These are phyloP conservation scores for Fragaria ananassa DNA, from an alignment of 306 rosid species.

Conservation along the genomic window DNA sequence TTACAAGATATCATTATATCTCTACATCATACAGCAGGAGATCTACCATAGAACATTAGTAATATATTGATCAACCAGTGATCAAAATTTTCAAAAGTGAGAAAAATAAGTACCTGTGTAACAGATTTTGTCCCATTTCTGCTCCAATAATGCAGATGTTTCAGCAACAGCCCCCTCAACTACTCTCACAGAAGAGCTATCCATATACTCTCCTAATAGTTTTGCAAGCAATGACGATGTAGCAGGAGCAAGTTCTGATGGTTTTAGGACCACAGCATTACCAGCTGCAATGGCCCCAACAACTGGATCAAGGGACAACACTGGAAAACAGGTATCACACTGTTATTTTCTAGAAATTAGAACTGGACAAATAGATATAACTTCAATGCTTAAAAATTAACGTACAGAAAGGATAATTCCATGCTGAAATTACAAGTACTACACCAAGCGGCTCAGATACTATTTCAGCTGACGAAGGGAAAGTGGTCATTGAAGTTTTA, in stretches of 20 bases:
- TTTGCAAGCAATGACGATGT: conserved; percentile 79
- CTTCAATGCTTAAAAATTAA: conserved; percentile 17
- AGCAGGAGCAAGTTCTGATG: conserved; percentile 91
- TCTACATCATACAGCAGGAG: neutral
- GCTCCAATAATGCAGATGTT: conserved; percentile 81
- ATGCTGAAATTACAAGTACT: conserved; percentile 75
- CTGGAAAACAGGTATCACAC: conserved; percentile 42
- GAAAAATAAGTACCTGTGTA: conserved; percentile 69
- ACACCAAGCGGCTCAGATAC: conserved; percentile 94
- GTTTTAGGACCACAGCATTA: conserved; percentile 90
- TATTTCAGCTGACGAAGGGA: conserved; percentile 94
- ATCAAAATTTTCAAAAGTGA: conserved; percentile 14
- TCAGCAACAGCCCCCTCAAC: conserved; percentile 87
- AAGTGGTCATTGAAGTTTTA: conserved; percentile 62
- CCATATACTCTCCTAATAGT: conserved; percentile 66
- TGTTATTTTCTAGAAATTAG: conserved; percentile 9
- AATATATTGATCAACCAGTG: conserved; percentile 1
- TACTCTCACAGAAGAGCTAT: conserved; percentile 66
- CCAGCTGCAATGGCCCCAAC: conserved; percentile 98
- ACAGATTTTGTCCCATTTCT: conserved; percentile 97
- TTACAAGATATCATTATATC: neutral
- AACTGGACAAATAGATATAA: conserved; percentile 11
- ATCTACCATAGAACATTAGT: neutral
- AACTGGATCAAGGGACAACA: conserved; percentile 88
- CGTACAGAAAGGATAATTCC: conserved; percentile 99